Evolutionary conservation across 2,329 filamentous ascomycete genomes (phyloP).

Genomic region (Phialophora chinensis): DNA sequence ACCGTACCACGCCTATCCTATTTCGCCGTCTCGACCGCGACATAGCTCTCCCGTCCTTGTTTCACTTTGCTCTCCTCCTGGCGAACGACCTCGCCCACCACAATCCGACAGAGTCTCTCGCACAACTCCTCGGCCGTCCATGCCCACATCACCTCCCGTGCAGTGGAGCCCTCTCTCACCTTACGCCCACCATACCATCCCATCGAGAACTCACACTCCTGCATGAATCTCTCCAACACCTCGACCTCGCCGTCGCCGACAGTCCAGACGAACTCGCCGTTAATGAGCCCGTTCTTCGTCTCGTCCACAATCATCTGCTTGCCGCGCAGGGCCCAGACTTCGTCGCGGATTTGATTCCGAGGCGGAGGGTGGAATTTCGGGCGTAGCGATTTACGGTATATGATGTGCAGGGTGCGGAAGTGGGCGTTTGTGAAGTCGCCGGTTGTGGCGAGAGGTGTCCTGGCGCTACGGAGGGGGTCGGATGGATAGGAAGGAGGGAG

Average conservation of each 20-base stretch:
- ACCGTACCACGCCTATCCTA: neutral
- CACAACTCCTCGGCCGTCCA: conserved; percentile 54
- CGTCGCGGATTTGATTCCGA: conserved; percentile 28
- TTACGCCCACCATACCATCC: conserved; percentile 19
- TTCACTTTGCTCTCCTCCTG: conserved; percentile 46
- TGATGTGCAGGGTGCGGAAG: conserved; percentile 40
- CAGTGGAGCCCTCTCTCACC: conserved; percentile 8
- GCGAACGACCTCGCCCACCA: conserved; percentile 55
- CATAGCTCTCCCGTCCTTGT: conserved; percentile 24
- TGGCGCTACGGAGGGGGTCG: conserved; percentile 26
- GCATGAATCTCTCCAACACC: conserved; percentile 43
- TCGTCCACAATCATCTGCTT: conserved; percentile 71
- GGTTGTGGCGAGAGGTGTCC: conserved; percentile 26
- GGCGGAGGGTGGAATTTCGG: conserved; percentile 36
- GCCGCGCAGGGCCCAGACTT: conserved; percentile 25
- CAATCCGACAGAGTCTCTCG: conserved; percentile 53
- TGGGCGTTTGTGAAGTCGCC: conserved; percentile 39
- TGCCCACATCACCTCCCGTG: conserved; percentile 41
- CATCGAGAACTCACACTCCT: conserved; percentile 34
- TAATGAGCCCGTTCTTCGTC: conserved; percentile 27
- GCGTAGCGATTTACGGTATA: conserved; percentile 39
- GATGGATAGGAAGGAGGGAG: conserved; percentile 39
- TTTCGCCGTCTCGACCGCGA: neutral
- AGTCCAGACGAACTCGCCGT: conserved; percentile 33
- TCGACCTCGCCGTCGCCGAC: conserved; percentile 30